These are phyloP conservation scores for Verbascum thapsus DNA, from an alignment of 257 asterid genomes.

Conservation along the genomic window DNA sequence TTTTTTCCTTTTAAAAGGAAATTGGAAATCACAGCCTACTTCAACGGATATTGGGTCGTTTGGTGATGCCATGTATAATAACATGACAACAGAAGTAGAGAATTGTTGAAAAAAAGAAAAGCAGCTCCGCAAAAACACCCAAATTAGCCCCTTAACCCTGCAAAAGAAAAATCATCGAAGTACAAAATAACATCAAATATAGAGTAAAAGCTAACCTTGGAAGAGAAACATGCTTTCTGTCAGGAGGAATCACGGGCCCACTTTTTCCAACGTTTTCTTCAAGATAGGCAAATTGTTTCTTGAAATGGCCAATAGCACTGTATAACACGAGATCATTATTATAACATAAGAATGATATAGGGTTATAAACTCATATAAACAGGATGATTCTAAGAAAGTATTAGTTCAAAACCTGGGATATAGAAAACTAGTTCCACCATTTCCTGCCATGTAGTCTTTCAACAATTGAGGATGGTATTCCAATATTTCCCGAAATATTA, in stretches of 20 bases:
- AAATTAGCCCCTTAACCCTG: background rate
- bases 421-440: conserved; percentile 66
- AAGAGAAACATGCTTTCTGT: conserved; percentile 80
- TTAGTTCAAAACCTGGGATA: conserved; percentile 70
- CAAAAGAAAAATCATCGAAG: background rate
- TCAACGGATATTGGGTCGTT: conserved; percentile 13
- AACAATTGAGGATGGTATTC: conserved; percentile 84
- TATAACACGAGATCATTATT: conserved; percentile 22
- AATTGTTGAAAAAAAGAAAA: too few species aligned
- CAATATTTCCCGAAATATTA: conserved; percentile 77
- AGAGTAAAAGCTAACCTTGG: conserved; percentile 59
- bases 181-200: background rate
- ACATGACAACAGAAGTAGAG: too few species aligned
- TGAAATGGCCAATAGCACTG: conserved; percentile 81
- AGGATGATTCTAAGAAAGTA: conserved; percentile 1
- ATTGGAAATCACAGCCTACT: background rate
- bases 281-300: conserved; percentile 80
- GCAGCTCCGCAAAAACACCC: too few species aligned
- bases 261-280: conserved; percentile 78
- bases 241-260: conserved; percentile 77
- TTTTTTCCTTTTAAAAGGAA: background rate
- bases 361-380: conserved; percentile 9
- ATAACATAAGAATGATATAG: conserved; percentile 6
- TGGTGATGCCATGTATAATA: too few species aligned
- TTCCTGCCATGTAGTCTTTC: conserved; percentile 83